Base-by-base conservation (phyloP, 73 alveolate genomes). In the Paraurostyla sp. region DNA sequence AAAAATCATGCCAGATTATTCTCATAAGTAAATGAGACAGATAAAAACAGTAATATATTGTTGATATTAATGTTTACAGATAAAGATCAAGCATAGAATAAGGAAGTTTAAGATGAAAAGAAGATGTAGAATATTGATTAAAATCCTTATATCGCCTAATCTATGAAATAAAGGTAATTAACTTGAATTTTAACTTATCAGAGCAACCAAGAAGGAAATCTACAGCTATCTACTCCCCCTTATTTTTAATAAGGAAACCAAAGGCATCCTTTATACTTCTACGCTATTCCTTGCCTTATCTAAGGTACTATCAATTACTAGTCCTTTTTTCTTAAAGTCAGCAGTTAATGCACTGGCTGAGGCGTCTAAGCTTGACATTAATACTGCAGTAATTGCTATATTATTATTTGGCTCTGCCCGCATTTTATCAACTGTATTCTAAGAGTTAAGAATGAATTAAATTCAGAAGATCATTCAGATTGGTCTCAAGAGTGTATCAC, bases 291-390 rank as follows among this genome's bases (percentile, higher is more conserved):
- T 93, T 25, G 71, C 81, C 7, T 71, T 76, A 0, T 73, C 93
- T 11, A 93, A 93, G 60, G 32, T 50, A 0, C 71, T 93, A 23
- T 88, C 92, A 40, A 80, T 93, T 11, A 59, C 68, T 0, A 85
- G 89, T 33, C 97, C 97, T 16, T 93, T 81, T 46, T 82, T 89
- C 30, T 49, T 93, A 40, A 91, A 91, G 71, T 62, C 27, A 22
- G 95, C 91, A 2, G 97, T 93, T n/a, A 85, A 93, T 76, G 87
- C 97, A 0, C 13, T 93, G 7, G 83, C 95, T 0, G 78, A 40
- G 0, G 87, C 73, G 6, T 23, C 46, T 0, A 43, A 50, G 9
- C 51, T 75, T 43, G 85, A 83, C 41, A 49, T 45, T 38, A 69
- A 71, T 65, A 0, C 58, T 57, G 96, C 96, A 4, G 4, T 33